Base-by-base conservation (phyloP, 257 asterid species). In the Gentiana dahurica region DNA sequence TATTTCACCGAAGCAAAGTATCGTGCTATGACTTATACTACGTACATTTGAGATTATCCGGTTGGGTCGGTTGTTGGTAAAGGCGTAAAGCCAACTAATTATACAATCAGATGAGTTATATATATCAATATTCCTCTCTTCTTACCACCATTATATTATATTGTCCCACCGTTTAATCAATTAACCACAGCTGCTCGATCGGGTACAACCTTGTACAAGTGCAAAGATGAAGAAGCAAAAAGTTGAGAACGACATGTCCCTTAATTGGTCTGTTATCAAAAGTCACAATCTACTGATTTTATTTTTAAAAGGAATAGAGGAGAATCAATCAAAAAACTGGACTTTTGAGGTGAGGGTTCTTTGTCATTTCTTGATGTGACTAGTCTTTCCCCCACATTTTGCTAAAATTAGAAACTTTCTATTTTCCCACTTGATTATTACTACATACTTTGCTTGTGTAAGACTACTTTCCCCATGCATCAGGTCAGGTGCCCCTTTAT, bases 281-380 rank as follows among this genome's bases (percentile, higher is more conserved):
- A 48, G 86, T 77, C 83, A 55, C 60, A 32, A 66, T 80, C 86
- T 24, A 24, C 24, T 24, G 24, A 24, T 24, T 24, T 24, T 24
- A 24, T 24, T 24, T 24, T 24, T 24, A 24, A 24, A 24, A 24
- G 24, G 24, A 0, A 24, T 24, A 24, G 24, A 24, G 24, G 24
- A 24, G 24, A 24, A 24, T 24, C 24, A 24, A 24, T 24, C 24
- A 24, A 24, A 24, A 24, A 24, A 24, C 38, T 33, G 41, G 44
- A 65, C 54, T 33, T 49, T 60, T 36, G 24, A 50, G 66, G 65
- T 7, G 53, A 36, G 46, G 36, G 71, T 59, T 68, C 13, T 57
- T 52, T 77, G 78, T 71, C 84, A 72, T 66, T 69, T 51, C 66
- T 61, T 72, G 95, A 85, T 78, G 85, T 76, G 93, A 86, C 89